Evolutionary conservation across 1,284 basidiomycete genomes (phyloP), one percentile per base, ranked within the genome.

Genomic region (Tremellales sp.): DNA sequence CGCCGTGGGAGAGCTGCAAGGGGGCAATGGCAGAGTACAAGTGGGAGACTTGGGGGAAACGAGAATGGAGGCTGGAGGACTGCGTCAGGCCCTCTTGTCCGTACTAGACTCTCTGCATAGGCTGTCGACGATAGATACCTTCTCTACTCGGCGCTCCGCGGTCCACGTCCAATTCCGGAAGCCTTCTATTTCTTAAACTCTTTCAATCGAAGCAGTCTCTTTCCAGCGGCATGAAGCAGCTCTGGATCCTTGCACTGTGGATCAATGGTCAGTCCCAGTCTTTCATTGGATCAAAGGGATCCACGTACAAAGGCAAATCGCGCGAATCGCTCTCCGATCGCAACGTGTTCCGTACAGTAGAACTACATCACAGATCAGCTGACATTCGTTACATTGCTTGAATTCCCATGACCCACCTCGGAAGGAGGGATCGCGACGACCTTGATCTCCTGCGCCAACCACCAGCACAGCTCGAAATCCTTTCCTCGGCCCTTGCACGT

Each of bases 401-500:
- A n/a, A n/a, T n/a, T n/a, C n/a, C n/a, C n/a, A n/a, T n/a, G n/a
- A 68, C 79, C 63, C 60, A 70, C 87, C 79, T 92, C 91, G 76
- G 90, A 93, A 47, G 91, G 87, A 5, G 91, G 91, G 54, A 95
- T 95, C 12, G 84, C 83, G 32, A 91, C 93, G 18, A 95, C 91
- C 18, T 87, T 87, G 34, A 93, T 72, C 66, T 90, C 85, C 70
- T 85, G 76, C 1, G 88, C 89, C 56, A 93, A 84, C 75, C 91
- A 92, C 90, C 90, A 94, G 65, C 84, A 85, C 25, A 85, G 85
- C 80, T 78, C 81, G 78, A 95, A 98, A 68, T 97, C 94, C 47
- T 83, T 79, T 12, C 90, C 87, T 62, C 93, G 80, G 7, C 85
- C 87, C 31, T 83, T 66, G 37, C 97, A 78, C 43, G 81, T 82